phyloP scores from a whole-genome alignment of 2,329 filamentous ascomycete genomes.

The Cladosporium oxysporum region DNA sequence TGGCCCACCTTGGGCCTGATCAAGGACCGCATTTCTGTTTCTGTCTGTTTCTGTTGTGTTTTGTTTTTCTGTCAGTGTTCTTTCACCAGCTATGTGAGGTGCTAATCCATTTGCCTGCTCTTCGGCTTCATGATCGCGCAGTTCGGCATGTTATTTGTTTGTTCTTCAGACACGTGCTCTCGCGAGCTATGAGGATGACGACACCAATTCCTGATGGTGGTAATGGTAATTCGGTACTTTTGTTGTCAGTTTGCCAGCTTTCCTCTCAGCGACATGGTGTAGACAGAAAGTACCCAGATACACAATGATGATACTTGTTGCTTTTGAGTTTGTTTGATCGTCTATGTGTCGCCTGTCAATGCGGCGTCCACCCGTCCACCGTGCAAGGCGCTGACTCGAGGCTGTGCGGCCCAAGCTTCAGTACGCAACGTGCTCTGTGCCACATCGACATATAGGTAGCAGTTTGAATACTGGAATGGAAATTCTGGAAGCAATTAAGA shows the following conservation, averaged over 20 bases:
- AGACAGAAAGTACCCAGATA: slow-evolving; percentile 26
- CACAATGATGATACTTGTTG: slow-evolving; percentile 8
- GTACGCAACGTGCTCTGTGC: not conserved
- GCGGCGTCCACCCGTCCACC: not conserved
- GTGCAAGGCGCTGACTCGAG: not conserved
- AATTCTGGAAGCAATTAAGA: not conserved
- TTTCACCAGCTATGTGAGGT: slow-evolving; percentile 4
- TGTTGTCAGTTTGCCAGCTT: slow-evolving; percentile 25
- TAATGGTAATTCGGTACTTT: slow-evolving; percentile 31
- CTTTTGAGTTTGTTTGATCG: not conserved
- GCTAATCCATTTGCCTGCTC: slow-evolving; percentile 5
- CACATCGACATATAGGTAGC: not conserved
- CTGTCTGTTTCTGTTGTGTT: not conserved
- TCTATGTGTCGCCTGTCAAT: not conserved
- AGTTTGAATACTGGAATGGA: not conserved
- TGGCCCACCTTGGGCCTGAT: slow-evolving; percentile 12
- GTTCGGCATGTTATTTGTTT: slow-evolving; percentile 11
- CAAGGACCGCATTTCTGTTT: slow-evolving; percentile 7
- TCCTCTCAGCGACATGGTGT: slow-evolving; percentile 24
- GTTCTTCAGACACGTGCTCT: slow-evolving; percentile 30
- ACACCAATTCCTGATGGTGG: slow-evolving; percentile 20
- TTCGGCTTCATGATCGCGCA: not conserved
- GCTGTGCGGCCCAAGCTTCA: not conserved
- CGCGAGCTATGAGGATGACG: slow-evolving; percentile 27
- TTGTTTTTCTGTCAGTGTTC: not conserved